These are phyloP conservation scores for Gardenia jasminoides DNA, from an alignment of 257 asterid species.

Conservation along the genomic window DNA sequence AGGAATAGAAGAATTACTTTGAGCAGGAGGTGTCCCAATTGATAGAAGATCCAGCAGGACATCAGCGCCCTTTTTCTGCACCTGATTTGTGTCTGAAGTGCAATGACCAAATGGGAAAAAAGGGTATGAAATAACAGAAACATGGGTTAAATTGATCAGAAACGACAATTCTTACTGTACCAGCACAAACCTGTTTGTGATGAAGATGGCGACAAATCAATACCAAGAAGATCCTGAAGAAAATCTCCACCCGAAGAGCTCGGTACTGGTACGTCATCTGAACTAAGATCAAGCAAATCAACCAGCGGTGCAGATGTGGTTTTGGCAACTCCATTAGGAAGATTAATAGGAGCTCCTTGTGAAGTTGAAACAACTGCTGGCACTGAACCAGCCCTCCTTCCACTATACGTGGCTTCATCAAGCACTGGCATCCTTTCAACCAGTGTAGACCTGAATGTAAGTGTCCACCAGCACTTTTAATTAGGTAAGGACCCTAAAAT, in stretches of 20 bases:
- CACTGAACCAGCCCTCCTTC: slow-evolving; percentile 79
- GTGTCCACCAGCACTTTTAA: slow-evolving; percentile 22
- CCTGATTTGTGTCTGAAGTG: slow-evolving; percentile 47
- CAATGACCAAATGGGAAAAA: background rate
- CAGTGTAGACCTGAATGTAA: slow-evolving; percentile 61
- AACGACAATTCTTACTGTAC: background rate
- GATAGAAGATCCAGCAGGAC: slow-evolving; percentile 83
- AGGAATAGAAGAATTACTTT: slow-evolving; percentile 49
- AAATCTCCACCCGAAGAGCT: slow-evolving; percentile 80
- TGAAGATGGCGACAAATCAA: slow-evolving; percentile 52
- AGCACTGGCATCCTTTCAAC: slow-evolving; percentile 97
- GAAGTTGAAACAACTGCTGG: slow-evolving; percentile 76
- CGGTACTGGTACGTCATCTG: slow-evolving; percentile 66
- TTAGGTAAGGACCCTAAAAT: background rate
- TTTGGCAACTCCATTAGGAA: slow-evolving; percentile 83
- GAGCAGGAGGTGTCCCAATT: slow-evolving; percentile 72
- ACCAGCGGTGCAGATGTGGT: slow-evolving; percentile 67
- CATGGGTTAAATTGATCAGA: background rate
- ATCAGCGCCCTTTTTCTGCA: slow-evolving; percentile 62
- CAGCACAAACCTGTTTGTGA: slow-evolving; percentile 56
- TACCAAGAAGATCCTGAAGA: slow-evolving; percentile 93
- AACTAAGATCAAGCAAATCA: slow-evolving; percentile 82
- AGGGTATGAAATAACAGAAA: background rate
- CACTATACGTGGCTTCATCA: slow-evolving; percentile 81
- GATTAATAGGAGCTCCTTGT: slow-evolving; percentile 61